phyloP scores from a whole-genome alignment of 2,329 filamentous ascomycete species.

The Cordyceps cateniannulata region DNA sequence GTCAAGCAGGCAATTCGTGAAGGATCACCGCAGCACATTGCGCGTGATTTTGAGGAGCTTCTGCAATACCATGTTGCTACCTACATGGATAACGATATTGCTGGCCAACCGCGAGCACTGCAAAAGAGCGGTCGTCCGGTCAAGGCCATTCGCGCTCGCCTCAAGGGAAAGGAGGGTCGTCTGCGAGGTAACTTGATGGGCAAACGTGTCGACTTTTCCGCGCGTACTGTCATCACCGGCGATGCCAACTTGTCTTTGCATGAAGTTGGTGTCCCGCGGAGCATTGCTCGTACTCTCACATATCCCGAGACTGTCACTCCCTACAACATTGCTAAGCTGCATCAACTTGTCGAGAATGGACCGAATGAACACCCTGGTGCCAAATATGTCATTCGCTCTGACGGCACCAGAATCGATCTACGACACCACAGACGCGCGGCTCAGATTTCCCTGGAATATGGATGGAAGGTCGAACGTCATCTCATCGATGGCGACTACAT shows the following conservation, averaged over 20 bases:
- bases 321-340: conserved; percentile 93
- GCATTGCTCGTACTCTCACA: conserved; percentile 85
- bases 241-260: conserved; percentile 95
- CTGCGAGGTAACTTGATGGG: conserved; percentile 98
- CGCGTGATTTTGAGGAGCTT: conserved; percentile 82
- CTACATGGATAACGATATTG: conserved; percentile 99
- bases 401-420: conserved; percentile 90
- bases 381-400: conserved; percentile 90
- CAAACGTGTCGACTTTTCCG: conserved; percentile 98
- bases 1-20: conserved; percentile 86
- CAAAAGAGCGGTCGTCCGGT: conserved; percentile 96
- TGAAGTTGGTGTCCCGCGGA: conserved; percentile 92
- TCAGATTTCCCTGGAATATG: conserved; percentile 83
- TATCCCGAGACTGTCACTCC: conserved; percentile 97
- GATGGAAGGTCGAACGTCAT: conserved; percentile 98
- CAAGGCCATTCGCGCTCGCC: conserved; percentile 90
- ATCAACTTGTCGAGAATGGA: conserved; percentile 83
- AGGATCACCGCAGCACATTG: conserved; percentile 85
- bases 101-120: conserved; percentile 85
- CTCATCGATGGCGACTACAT: conserved; percentile 95
- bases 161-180: conserved; percentile 99
- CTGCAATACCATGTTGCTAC: conserved; percentile 98
- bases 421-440: conserved; percentile 85
- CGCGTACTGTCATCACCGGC: conserved; percentile 98
- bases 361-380: conserved; percentile 94